Conservation (phyloP, 805 yeast species). For the Candida wancherniae region DNA sequence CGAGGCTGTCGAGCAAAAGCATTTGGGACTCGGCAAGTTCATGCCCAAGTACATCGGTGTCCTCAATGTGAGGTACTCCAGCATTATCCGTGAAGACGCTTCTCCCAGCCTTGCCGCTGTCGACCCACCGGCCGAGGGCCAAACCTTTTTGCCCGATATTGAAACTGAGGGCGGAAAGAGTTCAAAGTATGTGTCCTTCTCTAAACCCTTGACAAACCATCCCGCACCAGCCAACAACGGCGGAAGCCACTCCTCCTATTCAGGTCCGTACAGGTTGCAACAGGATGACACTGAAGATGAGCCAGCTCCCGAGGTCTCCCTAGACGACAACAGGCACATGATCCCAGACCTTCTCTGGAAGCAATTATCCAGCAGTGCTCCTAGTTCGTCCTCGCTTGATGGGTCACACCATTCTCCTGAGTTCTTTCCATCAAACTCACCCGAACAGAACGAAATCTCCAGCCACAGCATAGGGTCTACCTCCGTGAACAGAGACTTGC, state of each 20-base stretch:
- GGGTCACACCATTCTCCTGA: constrained; percentile 6
- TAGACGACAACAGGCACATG: constrained; percentile 89
- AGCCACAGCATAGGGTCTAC: constrained; percentile 28
- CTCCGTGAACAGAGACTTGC: constrained; percentile 34
- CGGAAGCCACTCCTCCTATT: constrained; percentile 4
- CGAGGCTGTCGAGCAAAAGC: constrained; percentile 76
- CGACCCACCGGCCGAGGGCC: constrained; percentile 2
- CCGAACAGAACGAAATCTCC: constrained; percentile 10
- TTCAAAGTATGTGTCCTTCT: too few species aligned
- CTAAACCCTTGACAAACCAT: background rate
- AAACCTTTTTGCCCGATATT: too few species aligned
- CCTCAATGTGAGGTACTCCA: constrained; percentile 77
- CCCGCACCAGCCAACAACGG: background rate
- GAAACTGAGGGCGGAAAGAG: background rate
- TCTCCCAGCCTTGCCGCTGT: constrained; percentile 9
- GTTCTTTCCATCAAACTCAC: constrained; percentile 2
- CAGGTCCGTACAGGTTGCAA: constrained; percentile 3
- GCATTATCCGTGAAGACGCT: constrained; percentile 35
- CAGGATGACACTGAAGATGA: constrained; percentile 20
- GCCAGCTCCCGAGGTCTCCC: constrained; percentile 71
- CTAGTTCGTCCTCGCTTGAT: constrained; percentile 13
- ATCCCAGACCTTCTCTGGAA: constrained; percentile 77
- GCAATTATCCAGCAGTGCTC: constrained; percentile 44
- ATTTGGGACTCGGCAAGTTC: constrained; percentile 70
- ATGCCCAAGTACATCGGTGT: constrained; percentile 97